A percentile compares a stretch with the other conserved stretches of the same genome.
Conservation (phyloP, 2,329 filamentous ascomycete genomes). For the Alternaria gansuensis region DNA sequence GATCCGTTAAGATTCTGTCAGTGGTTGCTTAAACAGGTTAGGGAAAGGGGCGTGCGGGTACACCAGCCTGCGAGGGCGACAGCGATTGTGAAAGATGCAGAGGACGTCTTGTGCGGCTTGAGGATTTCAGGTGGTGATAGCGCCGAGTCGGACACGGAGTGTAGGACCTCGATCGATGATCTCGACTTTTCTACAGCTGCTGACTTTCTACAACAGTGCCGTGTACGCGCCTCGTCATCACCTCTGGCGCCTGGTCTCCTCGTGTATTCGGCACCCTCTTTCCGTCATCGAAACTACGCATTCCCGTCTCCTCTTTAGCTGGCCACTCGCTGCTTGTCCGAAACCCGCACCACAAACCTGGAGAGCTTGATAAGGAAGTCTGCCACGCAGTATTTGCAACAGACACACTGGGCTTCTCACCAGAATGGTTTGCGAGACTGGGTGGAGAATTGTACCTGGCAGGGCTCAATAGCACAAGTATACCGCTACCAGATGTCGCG, state of each 20-base stretch:
- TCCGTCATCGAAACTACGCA: conserved; percentile 59
- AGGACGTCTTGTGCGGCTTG: conserved; percentile 63
- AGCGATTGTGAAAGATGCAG: conserved; percentile 61
- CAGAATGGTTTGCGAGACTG: conserved; percentile 74
- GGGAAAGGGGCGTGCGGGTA: conserved; percentile 69
- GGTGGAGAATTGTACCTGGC: conserved; percentile 77
- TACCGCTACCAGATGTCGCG: conserved; percentile 68
- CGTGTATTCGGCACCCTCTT: conserved; percentile 73
- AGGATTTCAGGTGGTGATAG: conserved; percentile 35
- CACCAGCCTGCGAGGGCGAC: conserved; percentile 70
- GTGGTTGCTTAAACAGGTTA: conserved; percentile 68
- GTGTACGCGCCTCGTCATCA: conserved; percentile 71
- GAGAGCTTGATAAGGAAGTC: conserved; percentile 55
- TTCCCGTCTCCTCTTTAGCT: conserved; percentile 70
- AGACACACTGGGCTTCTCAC: conserved; percentile 66
- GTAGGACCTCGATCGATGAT: conserved; percentile 11
- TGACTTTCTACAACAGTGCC: conserved; percentile 57
- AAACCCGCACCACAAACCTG: conserved; percentile 63
- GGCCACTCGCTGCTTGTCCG: conserved; percentile 76
- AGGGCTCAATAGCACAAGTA: conserved; percentile 70
- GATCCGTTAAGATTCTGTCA: conserved; percentile 73
- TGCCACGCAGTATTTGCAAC: conserved; percentile 76
- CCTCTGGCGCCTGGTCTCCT: conserved; percentile 76
- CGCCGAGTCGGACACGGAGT: conserved; percentile 11
- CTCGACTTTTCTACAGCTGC: conserved; percentile 1